A percentile compares a stretch with the other conserved stretches of the same genome.
These are phyloP conservation scores for Penicillium sp. DNA, from an alignment of 2,329 filamentous ascomycete species.

Conservation along the genomic window DNA sequence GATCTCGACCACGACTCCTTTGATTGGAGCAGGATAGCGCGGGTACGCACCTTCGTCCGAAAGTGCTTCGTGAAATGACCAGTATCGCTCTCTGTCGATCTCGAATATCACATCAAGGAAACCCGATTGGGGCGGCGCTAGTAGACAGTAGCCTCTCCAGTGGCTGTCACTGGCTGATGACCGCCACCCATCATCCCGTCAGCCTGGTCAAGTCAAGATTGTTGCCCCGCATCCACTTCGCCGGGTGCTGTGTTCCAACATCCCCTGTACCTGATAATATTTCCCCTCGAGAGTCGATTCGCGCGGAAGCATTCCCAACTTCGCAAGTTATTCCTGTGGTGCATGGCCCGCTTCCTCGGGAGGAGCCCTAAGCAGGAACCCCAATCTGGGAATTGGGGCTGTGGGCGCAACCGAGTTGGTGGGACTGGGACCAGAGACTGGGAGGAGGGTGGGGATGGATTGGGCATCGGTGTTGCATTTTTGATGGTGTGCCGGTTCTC, in stretches of 20 bases:
- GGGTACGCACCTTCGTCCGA: no score
- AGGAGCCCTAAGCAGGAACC: background rate
- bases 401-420: background rate
- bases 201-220: background rate
- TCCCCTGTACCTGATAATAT: background rate
- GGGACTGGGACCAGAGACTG: background rate
- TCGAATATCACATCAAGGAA: constrained; percentile 13
- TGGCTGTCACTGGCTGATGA: constrained; percentile 7
- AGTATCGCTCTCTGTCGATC: constrained; percentile 1
- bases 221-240: constrained; percentile 1
- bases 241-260: background rate
- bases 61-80: background rate
- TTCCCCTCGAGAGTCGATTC: background rate
- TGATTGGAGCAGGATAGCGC: background rate
- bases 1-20: background rate
- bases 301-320: background rate
- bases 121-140: constrained; percentile 24
- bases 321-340: background rate
- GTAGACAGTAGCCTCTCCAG: constrained; percentile 26
- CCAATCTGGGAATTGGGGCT: background rate
- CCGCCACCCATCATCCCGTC: background rate
- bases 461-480: background rate
- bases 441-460: background rate
- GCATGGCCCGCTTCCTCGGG: background rate
- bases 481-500: background rate